phyloP scores from a whole-genome alignment of 2,329 filamentous ascomycete species.

The Sclerotinia subarctica region DNA sequence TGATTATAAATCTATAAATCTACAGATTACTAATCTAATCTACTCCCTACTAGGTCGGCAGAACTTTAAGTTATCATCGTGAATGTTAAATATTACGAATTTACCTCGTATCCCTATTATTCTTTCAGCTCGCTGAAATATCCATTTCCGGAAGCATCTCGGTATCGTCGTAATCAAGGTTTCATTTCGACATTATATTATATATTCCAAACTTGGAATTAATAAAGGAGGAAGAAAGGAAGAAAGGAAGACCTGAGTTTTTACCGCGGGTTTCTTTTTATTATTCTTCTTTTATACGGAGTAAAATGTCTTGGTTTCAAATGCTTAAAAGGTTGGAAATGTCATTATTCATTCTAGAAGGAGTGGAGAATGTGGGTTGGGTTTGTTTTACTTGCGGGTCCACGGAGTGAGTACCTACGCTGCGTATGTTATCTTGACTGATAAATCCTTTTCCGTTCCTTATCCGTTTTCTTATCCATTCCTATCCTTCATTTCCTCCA shows the following conservation, averaged over 20 bases:
- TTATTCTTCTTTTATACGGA: too few species aligned
- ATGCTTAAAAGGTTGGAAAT: background rate
- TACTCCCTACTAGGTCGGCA: too few species aligned
- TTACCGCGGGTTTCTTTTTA: background rate
- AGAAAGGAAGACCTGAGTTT: slow-evolving; percentile 8
- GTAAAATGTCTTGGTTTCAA: background rate
- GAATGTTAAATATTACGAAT: background rate
- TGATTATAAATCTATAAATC: too few species aligned
- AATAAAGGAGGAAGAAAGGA: background rate
- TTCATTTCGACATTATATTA: background rate
- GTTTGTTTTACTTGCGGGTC: too few species aligned
- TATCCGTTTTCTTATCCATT: background rate
- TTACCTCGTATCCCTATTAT: too few species aligned
- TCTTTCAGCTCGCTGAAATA: background rate
- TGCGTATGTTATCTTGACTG: background rate
- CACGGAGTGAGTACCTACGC: too few species aligned
- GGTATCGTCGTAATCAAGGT: background rate
- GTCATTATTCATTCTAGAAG: slow-evolving; percentile 9
- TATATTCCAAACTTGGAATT: background rate
- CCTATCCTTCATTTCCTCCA: background rate
- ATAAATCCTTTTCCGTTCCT: slow-evolving; percentile 2
- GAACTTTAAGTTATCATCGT: too few species aligned
- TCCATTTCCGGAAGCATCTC: background rate
- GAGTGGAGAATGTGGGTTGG: background rate
- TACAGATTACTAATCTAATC: too few species aligned